Percentiles rank a stretch among this genome's conserved stretches.
phyloP scores from a whole-genome alignment of 2,329 filamentous ascomycete species.

The Sporothrix euskadiensis region DNA sequence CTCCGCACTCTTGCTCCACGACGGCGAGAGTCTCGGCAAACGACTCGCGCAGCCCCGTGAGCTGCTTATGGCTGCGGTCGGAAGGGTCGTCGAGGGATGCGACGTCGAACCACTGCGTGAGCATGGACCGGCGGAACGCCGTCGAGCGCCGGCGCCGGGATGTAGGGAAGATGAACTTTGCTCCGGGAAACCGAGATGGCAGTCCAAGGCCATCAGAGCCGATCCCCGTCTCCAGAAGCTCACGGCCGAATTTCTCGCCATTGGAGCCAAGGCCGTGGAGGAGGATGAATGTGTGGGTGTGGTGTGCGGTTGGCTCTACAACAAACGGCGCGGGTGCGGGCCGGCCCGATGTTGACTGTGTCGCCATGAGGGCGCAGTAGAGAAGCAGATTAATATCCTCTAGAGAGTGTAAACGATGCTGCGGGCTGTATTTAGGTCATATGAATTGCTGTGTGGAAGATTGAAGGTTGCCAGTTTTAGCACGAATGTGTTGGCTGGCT shows the following conservation, averaged over 20 bases:
- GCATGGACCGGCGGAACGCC: slow-evolving; percentile 44
- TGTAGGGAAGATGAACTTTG: slow-evolving; percentile 55
- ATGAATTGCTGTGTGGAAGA: no score
- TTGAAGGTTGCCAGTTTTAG: no score
- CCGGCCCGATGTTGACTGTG: background rate
- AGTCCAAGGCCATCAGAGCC: slow-evolving; percentile 36
- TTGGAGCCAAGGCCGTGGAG: slow-evolving; percentile 40
- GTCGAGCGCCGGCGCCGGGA: slow-evolving; percentile 47
- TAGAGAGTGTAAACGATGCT: no score
- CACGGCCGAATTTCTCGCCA: slow-evolving; percentile 40
- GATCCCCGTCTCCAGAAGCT: slow-evolving; percentile 38
- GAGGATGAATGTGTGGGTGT: slow-evolving; percentile 38
- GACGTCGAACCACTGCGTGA: slow-evolving; percentile 56
- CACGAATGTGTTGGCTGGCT: no score
- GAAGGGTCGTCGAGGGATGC: slow-evolving; percentile 45
- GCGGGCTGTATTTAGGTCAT: no score
- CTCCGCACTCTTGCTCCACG: background rate
- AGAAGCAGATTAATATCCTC: background rate
- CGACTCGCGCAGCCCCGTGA: slow-evolving; percentile 49
- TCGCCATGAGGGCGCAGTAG: background rate
- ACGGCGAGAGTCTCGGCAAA: slow-evolving; percentile 40
- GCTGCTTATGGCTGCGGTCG: slow-evolving; percentile 46
- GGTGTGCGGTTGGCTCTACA: slow-evolving; percentile 33
- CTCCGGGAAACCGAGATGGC: slow-evolving; percentile 41
- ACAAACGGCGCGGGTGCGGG: slow-evolving; percentile 29